Evolutionary conservation across 768 basidiomycete genomes (phyloP).

Genomic region (Mycena venus): DNA sequence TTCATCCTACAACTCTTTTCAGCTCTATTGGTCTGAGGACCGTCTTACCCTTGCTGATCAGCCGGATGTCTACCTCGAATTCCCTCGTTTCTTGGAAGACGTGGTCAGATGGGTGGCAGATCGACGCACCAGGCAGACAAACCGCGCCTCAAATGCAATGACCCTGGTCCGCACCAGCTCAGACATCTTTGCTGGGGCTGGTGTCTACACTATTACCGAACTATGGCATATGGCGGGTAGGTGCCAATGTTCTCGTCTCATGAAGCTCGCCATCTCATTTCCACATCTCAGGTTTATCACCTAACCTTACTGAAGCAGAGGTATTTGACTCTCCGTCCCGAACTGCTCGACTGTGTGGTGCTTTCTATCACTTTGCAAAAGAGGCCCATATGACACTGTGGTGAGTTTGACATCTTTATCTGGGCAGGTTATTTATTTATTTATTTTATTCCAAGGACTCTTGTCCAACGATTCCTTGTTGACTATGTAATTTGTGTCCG

Average conservation of each 20-base stretch:
- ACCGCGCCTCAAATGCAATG: background rate
- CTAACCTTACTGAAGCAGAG: no score
- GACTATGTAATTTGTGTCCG: background rate
- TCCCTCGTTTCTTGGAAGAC: background rate
- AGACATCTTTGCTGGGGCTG: background rate
- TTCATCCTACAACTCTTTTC: background rate
- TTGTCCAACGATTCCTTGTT: background rate
- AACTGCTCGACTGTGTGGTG: background rate
- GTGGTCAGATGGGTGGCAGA: background rate
- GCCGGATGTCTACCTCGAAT: background rate
- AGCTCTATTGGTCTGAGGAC: background rate
- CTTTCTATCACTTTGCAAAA: background rate
- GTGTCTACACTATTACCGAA: background rate
- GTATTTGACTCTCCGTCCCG: background rate
- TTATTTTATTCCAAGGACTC: background rate
- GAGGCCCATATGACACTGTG: no score
- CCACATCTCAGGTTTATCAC: background rate
- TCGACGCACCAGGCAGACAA: background rate
- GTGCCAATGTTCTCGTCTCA: background rate
- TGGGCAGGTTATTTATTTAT: background rate
- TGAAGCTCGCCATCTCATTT: no score
- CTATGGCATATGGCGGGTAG: conserved; percentile 5
- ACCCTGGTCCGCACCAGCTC: background rate
- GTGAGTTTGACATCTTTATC: background rate
- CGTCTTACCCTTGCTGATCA: background rate